Conservation (phyloP, 768 basidiomycete genomes). For the Stropharia rugosoannulata region DNA sequence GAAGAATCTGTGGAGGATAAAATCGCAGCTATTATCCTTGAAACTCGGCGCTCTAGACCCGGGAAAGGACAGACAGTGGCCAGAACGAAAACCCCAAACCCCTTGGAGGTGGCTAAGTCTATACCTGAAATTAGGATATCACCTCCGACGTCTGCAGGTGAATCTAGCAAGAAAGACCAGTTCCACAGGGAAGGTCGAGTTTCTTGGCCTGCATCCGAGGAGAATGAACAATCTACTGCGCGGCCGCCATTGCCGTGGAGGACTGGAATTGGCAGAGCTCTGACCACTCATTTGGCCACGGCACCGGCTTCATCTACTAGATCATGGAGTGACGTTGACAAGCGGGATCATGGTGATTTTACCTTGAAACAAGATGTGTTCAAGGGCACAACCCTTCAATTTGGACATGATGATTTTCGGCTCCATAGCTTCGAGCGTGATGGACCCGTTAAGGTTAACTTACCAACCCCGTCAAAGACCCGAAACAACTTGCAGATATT, state of each 20-base stretch:
- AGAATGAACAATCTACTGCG: slow-evolving; percentile 1
- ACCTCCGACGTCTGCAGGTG: neutral
- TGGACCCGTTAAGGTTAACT: slow-evolving; percentile 1
- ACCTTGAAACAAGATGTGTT: neutral
- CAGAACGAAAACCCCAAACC: neutral
- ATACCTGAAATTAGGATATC: neutral
- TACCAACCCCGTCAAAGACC: neutral
- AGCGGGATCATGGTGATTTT: neutral
- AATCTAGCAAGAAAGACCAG: neutral
- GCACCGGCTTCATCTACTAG: neutral
- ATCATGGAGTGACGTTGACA: neutral
- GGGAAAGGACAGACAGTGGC: neutral
- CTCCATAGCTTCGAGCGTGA: neutral
- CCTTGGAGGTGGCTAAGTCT: neutral
- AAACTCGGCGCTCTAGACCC: slow-evolving; percentile 2
- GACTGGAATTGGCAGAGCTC: slow-evolving; percentile 1
- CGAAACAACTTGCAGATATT: neutral
- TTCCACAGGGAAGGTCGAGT: neutral
- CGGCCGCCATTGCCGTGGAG: slow-evolving; percentile 1
- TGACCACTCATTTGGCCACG: neutral
- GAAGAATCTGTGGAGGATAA: slow-evolving; percentile 1
- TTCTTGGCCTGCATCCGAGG: neutral
- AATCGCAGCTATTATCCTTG: slow-evolving; percentile 1
- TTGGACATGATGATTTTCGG: slow-evolving; percentile 4
- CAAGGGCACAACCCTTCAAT: neutral